These are phyloP conservation scores for Fragilaria crotonensis DNA, from an alignment of 108 stramenopile genomes.

Conservation along the genomic window DNA sequence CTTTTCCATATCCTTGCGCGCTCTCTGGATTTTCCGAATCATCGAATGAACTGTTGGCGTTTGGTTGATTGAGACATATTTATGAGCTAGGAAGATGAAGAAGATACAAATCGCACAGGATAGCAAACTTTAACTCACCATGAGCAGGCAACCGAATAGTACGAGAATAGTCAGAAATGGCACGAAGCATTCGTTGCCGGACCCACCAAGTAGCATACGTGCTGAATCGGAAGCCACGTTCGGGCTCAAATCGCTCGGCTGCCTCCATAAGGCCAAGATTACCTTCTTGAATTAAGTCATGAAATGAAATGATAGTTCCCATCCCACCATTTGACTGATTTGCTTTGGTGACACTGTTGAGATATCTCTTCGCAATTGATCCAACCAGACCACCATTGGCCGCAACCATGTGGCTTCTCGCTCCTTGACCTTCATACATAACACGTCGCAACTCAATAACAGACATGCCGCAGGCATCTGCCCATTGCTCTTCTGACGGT, in stretches of 20 bases:
- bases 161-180: constrained; percentile 73
- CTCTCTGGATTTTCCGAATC: constrained; percentile 57
- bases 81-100: no score
- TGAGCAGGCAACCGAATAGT: constrained; percentile 87
- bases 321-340: constrained; percentile 44
- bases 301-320: constrained; percentile 61
- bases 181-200: constrained; percentile 79
- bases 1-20: constrained; percentile 36
- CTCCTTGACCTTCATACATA: constrained; percentile 53
- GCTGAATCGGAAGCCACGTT: constrained; percentile 72
- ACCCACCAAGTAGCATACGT: constrained; percentile 96
- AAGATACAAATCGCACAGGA: not conserved
- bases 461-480: constrained; percentile 53
- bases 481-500: constrained; percentile 55
- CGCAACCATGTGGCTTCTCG: constrained; percentile 44
- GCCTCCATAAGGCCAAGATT: constrained; percentile 88
- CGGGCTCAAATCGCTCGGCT: constrained; percentile 88
- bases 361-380: constrained; percentile 62
- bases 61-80: constrained; percentile 6
- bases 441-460: constrained; percentile 33
- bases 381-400: constrained; percentile 79
- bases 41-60: constrained; percentile 56
- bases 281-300: constrained; percentile 92
- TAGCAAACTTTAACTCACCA: no score
- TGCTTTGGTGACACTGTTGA: constrained; percentile 37